Evolutionary conservation across 495 filamentous ascomycete species (phyloP).

Genomic region (Rhypophila decipiens): DNA sequence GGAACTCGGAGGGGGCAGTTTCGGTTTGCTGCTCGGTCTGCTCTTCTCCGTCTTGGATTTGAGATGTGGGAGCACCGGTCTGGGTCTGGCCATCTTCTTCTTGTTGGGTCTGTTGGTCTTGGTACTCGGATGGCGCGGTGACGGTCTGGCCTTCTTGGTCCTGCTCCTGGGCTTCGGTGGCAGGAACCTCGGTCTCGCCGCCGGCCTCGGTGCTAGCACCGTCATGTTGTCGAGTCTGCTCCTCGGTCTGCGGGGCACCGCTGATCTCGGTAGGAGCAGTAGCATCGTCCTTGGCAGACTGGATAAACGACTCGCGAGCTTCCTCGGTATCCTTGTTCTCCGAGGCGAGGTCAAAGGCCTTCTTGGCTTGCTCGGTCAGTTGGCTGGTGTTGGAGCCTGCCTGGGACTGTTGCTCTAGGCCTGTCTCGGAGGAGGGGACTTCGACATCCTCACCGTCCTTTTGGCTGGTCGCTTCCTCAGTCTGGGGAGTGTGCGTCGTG

Average conservation of each 20-base stretch:
- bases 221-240: neutral
- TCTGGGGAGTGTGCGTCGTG: no score
- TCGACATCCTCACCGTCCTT: conserved; percentile 1
- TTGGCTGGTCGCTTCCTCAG: neutral
- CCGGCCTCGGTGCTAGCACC: neutral
- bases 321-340: conserved; percentile 20
- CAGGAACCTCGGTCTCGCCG: neutral
- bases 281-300: conserved; percentile 9
- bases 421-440: no score
- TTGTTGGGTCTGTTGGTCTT: neutral
- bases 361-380: conserved; percentile 23
- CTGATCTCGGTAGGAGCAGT: neutral
- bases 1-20: neutral
- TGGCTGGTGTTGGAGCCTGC: neutral
- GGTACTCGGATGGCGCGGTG: neutral
- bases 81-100: neutral
- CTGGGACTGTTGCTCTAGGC: no score
- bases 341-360: conserved; percentile 20
- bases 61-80: neutral
- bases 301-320: conserved; percentile 18
- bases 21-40: neutral
- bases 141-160: neutral
- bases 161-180: neutral
- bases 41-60: no score
- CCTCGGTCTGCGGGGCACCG: neutral